Evolutionary conservation across 1,284 basidiomycete genomes (phyloP), one percentile per base, ranked within the genome.

Genomic region (Exobasidium rhododendri): DNA sequence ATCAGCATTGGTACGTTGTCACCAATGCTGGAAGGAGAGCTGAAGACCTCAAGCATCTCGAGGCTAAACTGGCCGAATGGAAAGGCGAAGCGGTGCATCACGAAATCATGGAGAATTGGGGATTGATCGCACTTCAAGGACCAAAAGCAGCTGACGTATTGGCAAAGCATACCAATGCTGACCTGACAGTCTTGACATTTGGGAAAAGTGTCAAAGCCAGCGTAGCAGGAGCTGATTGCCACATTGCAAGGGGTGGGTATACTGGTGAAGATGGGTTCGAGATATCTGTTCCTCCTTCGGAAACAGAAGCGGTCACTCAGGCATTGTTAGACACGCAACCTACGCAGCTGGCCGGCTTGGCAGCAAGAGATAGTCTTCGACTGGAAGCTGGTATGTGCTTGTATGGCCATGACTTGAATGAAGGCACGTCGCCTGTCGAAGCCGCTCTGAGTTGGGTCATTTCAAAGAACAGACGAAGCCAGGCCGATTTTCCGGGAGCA

Each of bases 241-340:
- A 97, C 79, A 87, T 98, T 35, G 91, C 93, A 7, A 87, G 94
- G n/a, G 92, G 92, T 24, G 94, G 96, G 3, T 99, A 99, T 82
- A 98, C 96, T 0, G 94, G 96, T 32, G 96, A 99, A 82, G 94
- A 99, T 80, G 96, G 94, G 0, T 97, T 98, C 70, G 94, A 98
- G 84, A 92, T 97, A 73, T 96, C 92, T 2, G 89, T 97, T 51
- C 91, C 92, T 1, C 90, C 91, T 1, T 83, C 85, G 10, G 83
- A 89, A 53, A 89, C 92, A 0, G 83, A 87, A 5, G 85, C 85
- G 4, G 84, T 94, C 47, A 88, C 92, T 0, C 83, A 86, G 44
- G 81, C 89, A 20, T 84, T 97, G n/a, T 66, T 82, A 14, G 62
- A 68, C 1, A 82, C 86, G 32, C 85, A 87, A 66, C 72, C 84